phyloP scores from a whole-genome alignment of 352 stramenopile species.

The Saprolegnia parasitica region DNA sequence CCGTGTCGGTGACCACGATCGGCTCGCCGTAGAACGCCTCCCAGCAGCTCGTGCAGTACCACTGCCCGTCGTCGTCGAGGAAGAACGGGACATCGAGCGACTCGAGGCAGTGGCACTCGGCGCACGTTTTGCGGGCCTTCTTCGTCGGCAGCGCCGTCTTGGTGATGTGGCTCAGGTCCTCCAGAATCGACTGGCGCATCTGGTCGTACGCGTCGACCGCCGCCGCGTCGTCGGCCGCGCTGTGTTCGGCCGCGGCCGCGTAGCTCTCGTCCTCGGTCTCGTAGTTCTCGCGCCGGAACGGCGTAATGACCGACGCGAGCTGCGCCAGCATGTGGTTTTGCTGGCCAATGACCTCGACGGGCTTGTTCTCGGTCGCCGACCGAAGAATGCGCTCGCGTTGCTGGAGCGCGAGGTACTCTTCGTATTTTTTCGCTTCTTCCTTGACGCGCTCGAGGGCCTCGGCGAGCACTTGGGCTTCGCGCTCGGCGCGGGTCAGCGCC shows the following conservation, averaged over 20 bases:
- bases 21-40: constrained; percentile 54
- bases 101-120: constrained; percentile 70
- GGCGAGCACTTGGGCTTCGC: constrained; percentile 68
- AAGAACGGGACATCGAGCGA: constrained; percentile 28
- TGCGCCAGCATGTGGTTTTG: constrained; percentile 83
- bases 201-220: constrained; percentile 31
- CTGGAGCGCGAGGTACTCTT: constrained; percentile 69
- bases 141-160: constrained; percentile 76
- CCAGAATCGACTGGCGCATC: constrained; percentile 62
- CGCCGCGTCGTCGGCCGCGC: neutral
- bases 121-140: constrained; percentile 61
- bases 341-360: constrained; percentile 63
- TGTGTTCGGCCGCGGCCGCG: constrained; percentile 1
- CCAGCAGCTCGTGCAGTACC: constrained; percentile 87
- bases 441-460: constrained; percentile 82
- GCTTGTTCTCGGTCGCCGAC: constrained; percentile 65
- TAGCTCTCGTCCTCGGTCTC: constrained; percentile 4
- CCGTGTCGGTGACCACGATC: neutral
- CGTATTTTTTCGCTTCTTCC: constrained; percentile 79
- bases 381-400: constrained; percentile 63
- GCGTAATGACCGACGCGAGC: constrained; percentile 59
- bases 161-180: constrained; percentile 73
- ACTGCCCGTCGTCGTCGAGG: constrained; percentile 75
- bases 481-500: constrained; percentile 56
- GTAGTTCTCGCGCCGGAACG: constrained; percentile 65